Conservation (phyloP, 495 filamentous ascomycete genomes). For the Aspergillus campestris region DNA sequence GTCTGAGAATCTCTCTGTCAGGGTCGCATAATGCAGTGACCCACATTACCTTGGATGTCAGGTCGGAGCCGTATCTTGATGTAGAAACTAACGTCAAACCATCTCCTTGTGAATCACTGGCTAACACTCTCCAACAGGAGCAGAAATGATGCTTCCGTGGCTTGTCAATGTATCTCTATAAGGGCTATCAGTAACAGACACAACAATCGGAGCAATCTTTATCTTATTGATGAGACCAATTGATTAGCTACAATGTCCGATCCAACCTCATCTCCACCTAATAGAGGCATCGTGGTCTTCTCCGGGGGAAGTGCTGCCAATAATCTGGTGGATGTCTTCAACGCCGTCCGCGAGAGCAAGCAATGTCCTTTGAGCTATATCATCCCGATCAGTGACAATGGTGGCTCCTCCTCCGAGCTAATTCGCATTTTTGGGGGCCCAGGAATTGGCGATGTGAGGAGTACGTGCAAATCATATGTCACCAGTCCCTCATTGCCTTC, state of each 20-base stretch:
- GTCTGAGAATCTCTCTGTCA: too few species aligned
- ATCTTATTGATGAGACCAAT: not conserved
- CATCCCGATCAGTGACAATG: conserved; percentile 94
- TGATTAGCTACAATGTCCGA: not conserved
- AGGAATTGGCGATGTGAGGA: conserved; percentile 85
- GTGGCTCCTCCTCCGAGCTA: conserved; percentile 82
- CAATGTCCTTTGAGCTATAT: conserved; percentile 67
- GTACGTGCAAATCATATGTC: conserved; percentile 39
- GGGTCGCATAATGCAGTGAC: too few species aligned
- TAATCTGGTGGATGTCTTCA: conserved; percentile 87
- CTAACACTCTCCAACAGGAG: too few species aligned
- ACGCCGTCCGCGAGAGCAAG: conserved; percentile 60
- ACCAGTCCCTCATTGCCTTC: not conserved
- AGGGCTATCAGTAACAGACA: too few species aligned
- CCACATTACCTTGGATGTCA: too few species aligned
- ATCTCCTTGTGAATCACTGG: too few species aligned
- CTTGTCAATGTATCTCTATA: too few species aligned
- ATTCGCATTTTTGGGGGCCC: conserved; percentile 91
- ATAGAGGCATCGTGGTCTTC: conserved; percentile 67
- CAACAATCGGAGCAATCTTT: not conserved
- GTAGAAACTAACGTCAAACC: too few species aligned
- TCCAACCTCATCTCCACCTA: conserved; percentile 13
- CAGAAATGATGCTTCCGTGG: too few species aligned
- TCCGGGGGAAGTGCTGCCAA: conserved; percentile 90
- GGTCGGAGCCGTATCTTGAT: too few species aligned